Conservation (phyloP, 2,329 filamentous ascomycete genomes). For the Aspergillus sp. region DNA sequence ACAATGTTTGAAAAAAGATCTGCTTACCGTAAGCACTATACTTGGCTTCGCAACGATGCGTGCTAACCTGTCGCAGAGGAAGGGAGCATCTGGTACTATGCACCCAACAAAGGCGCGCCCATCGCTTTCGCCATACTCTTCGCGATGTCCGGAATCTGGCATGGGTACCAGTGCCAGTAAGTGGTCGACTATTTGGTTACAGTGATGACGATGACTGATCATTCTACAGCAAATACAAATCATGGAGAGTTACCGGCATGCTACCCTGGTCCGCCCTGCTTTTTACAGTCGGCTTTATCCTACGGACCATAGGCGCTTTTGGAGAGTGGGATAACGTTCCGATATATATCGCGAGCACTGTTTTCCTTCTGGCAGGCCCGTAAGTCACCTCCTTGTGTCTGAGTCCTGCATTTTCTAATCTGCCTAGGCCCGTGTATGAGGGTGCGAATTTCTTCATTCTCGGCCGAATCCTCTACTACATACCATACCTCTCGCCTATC, state of each 20-base stretch:
- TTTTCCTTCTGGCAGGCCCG: slow-evolving; percentile 47
- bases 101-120: slow-evolving; percentile 47
- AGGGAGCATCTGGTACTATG: slow-evolving; percentile 46
- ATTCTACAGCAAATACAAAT: slow-evolving; percentile 40
- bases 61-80: slow-evolving; percentile 32
- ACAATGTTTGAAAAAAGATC: slow-evolving; percentile 28
- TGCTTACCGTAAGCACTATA: slow-evolving; percentile 31
- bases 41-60: slow-evolving; percentile 1
- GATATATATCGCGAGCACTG: slow-evolving; percentile 45
- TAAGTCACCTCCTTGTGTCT: slow-evolving; percentile 24
- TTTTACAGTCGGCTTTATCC: slow-evolving; percentile 45
- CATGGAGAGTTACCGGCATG: slow-evolving; percentile 48
- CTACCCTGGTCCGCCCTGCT: slow-evolving; percentile 48
- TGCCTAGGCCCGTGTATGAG: slow-evolving; percentile 45
- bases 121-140: slow-evolving; percentile 49
- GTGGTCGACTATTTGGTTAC: slow-evolving; percentile 1
- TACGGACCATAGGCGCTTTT: slow-evolving; percentile 42
- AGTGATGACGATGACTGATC: slow-evolving; percentile 6
- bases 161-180: slow-evolving; percentile 46
- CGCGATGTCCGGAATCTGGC: slow-evolving; percentile 40
- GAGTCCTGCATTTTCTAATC: not conserved
- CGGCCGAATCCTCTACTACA: slow-evolving; percentile 54
- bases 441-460: slow-evolving; percentile 58
- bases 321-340: slow-evolving; percentile 41
- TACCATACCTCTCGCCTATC: slow-evolving; percentile 54